These are phyloP conservation scores for Galerina sulciceps DNA, from an alignment of 768 basidiomycete genomes.

Conservation along the genomic window DNA sequence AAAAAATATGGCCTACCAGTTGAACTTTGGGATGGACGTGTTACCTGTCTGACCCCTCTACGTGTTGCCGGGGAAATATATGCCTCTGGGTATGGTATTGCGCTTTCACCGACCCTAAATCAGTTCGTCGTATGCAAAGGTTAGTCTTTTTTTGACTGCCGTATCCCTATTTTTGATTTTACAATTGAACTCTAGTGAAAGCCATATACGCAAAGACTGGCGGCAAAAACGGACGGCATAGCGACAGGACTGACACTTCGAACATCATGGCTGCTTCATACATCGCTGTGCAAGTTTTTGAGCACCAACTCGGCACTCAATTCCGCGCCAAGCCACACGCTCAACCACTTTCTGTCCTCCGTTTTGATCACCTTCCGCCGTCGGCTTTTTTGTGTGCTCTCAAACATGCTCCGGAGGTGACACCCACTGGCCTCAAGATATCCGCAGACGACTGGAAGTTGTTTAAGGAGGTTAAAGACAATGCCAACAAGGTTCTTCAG, in stretches of 20 bases:
- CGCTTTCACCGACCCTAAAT: neutral
- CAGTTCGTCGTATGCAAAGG: conserved; percentile 3
- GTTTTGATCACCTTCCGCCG: neutral
- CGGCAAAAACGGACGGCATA: conserved; percentile 30
- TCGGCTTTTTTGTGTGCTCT: neutral
- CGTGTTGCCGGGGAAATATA: neutral
- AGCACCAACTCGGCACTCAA: neutral
- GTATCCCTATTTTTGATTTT: no score
- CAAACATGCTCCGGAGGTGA: neutral
- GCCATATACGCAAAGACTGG: conserved; percentile 28
- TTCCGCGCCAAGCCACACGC: conserved; percentile 1
- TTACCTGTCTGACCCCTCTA: neutral
- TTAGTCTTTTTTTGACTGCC: neutral
- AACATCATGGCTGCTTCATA: conserved; percentile 29
- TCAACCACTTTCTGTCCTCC: neutral
- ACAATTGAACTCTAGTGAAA: conserved; percentile 15
- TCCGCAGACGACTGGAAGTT: neutral
- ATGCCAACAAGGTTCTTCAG: neutral
- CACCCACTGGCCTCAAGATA: neutral
- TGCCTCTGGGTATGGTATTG: neutral
- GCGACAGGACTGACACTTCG: conserved; percentile 15
- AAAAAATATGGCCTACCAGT: neutral
- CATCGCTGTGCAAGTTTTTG: conserved; percentile 18
- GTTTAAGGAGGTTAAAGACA: neutral
- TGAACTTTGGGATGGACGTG: neutral